A percentile compares a stretch with the other conserved stretches of the same genome.
Evolutionary conservation across 129 eudicot species (phyloP).

Genomic region (Rutidosis leptorrhynchoides): DNA sequence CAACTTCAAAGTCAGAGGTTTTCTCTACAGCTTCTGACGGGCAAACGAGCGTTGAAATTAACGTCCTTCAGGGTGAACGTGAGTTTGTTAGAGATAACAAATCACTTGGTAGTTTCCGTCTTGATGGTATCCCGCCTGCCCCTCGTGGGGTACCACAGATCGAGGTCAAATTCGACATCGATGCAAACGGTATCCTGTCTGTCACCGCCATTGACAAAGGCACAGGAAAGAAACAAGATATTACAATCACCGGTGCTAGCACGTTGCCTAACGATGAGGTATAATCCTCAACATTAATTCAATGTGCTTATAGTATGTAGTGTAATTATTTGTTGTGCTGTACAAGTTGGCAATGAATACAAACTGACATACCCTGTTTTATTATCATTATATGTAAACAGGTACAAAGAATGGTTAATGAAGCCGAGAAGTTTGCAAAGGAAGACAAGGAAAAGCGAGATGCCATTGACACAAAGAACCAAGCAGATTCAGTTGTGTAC

Average conservation of each 20-base stretch:
- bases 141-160: slow-evolving; percentile 40
- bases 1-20: slow-evolving; percentile 96
- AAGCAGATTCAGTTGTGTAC: slow-evolving; percentile 58
- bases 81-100: slow-evolving; percentile 86
- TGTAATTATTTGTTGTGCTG: background rate
- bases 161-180: slow-evolving; percentile 36
- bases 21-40: slow-evolving; percentile 99
- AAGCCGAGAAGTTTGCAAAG: slow-evolving; percentile 51
- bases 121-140: slow-evolving; percentile 42
- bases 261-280: slow-evolving; percentile 98
- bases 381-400: background rate
- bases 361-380: background rate
- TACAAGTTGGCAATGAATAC: background rate
- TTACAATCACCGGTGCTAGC: slow-evolving; percentile 56
- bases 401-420: slow-evolving; percentile 39
- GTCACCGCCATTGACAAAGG: slow-evolving; percentile 39
- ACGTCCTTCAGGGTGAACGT: slow-evolving; percentile 95
- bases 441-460: slow-evolving; percentile 37
- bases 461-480: slow-evolving; percentile 41
- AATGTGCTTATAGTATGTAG: background rate
- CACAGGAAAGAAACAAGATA: slow-evolving; percentile 37
- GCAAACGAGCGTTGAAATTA: slow-evolving; percentile 96
- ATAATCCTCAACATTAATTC: background rate
- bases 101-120: slow-evolving; percentile 39
- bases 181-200: slow-evolving; percentile 37